Percentiles rank a stretch among this genome's conserved stretches.
phyloP scores from a whole-genome alignment of 2,329 filamentous ascomycete species.

The Beauveria scarabaeidicola region DNA sequence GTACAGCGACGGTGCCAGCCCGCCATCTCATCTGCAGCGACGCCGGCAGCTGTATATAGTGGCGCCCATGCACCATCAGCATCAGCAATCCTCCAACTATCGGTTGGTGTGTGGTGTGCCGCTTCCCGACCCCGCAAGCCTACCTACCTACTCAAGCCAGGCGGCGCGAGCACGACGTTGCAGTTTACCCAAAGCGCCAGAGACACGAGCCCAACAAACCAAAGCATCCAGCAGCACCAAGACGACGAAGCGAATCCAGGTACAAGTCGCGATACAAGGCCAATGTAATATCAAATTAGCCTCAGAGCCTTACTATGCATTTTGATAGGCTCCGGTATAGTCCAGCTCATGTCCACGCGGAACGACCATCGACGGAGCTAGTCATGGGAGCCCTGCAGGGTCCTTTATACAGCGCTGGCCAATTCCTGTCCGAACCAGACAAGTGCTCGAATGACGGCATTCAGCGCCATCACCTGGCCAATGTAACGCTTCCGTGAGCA shows the following conservation, averaged over 20 bases:
- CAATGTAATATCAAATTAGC: background rate
- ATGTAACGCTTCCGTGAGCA: background rate
- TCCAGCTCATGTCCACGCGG: slow-evolving; percentile 6
- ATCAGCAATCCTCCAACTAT: background rate
- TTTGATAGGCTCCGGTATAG: slow-evolving; percentile 6
- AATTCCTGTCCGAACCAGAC: background rate
- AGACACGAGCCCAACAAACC: background rate
- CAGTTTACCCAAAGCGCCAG: slow-evolving; percentile 2
- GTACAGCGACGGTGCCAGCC: background rate
- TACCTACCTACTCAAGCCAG: background rate
- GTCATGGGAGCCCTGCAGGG: slow-evolving; percentile 8
- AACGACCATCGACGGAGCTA: background rate
- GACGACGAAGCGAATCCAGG: background rate
- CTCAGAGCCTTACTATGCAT: background rate
- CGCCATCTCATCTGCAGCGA: slow-evolving; percentile 6
- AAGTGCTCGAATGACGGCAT: slow-evolving; percentile 6
- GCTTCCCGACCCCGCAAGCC: background rate
- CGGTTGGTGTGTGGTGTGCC: background rate
- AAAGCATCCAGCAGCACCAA: background rate
- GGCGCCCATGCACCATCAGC: background rate
- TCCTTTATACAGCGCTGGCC: background rate
- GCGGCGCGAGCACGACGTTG: background rate
- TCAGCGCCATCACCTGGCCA: background rate
- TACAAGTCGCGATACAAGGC: background rate
- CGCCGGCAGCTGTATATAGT: background rate